These are phyloP conservation scores for Solanum lycopersicoides DNA, from an alignment of 257 asterid species.

Conservation along the genomic window DNA sequence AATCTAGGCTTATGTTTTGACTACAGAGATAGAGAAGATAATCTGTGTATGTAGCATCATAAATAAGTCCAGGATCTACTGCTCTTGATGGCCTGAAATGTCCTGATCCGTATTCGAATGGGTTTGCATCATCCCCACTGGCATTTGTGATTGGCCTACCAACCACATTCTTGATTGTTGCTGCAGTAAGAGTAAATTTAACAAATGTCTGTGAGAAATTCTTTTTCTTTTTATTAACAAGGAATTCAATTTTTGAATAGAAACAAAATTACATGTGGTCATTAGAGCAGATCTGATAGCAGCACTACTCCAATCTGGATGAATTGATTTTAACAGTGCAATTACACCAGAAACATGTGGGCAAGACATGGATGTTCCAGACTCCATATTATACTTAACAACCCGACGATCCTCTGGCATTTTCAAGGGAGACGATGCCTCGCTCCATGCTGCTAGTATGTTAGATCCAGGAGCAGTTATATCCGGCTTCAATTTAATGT, in stretches of 20 bases:
- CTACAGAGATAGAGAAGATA: no score
- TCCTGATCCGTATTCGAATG: no score
- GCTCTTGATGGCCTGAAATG: no score
- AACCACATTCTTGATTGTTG: no score
- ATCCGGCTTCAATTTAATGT: conserved; percentile 16
- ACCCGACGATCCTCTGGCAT: conserved; percentile 10
- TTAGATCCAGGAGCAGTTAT: conserved; percentile 36
- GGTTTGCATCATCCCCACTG: no score
- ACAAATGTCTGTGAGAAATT: background rate
- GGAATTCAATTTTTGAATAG: background rate
- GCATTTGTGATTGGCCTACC: no score
- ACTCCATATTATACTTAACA: conserved; percentile 12
- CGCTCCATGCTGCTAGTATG: conserved; percentile 36
- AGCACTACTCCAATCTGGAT: conserved; percentile 48
- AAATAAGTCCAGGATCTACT: no score
- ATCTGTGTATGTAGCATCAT: no score
- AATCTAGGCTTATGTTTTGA: no score
- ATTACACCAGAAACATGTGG: conserved; percentile 38
- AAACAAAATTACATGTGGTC: conserved; percentile 21
- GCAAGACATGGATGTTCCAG: conserved; percentile 53
- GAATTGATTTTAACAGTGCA: conserved; percentile 36
- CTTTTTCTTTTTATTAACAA: background rate
- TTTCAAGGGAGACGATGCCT: conserved; percentile 17
- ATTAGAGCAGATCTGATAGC: conserved; percentile 44
- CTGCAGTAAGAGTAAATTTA: background rate